Percentiles rank a stretch among this genome's conserved stretches.
These are phyloP conservation scores for Aspergillus sp. DNA, from an alignment of 2,329 filamentous ascomycete genomes.

Conservation along the genomic window DNA sequence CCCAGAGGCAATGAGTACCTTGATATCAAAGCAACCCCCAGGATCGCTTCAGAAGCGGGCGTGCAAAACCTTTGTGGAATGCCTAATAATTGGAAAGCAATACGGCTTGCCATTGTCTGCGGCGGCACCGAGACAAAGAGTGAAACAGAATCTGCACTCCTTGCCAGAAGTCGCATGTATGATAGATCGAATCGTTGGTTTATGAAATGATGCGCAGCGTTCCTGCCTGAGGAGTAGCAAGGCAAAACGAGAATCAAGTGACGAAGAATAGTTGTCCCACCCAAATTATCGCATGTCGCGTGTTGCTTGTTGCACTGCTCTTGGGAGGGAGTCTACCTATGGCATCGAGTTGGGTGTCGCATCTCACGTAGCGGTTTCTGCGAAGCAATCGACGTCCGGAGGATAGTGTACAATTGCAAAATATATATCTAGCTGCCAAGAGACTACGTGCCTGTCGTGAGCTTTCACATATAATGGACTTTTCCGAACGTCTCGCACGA, in stretches of 20 bases:
- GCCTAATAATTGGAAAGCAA: constrained; percentile 5
- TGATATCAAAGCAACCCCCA: constrained; percentile 11
- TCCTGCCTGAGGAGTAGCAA: not conserved
- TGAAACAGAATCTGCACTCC: not conserved
- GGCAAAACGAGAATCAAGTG: not conserved
- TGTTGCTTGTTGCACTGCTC: too few species aligned
- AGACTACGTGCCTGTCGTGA: too few species aligned
- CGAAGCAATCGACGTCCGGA: too few species aligned
- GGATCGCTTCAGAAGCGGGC: constrained; percentile 14
- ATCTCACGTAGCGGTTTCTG: too few species aligned
- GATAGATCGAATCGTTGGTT: not conserved
- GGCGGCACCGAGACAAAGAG: not conserved
- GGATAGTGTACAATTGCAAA: too few species aligned
- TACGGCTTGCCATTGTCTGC: not conserved
- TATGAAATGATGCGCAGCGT: not conserved
- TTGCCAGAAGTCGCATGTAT: not conserved
- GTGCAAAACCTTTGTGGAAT: constrained; percentile 4
- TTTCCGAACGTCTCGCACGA: too few species aligned
- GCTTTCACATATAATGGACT: too few species aligned
- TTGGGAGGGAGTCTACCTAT: too few species aligned
- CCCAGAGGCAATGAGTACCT: constrained; percentile 11
- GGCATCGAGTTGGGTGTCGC: too few species aligned
- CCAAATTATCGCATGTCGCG: too few species aligned
- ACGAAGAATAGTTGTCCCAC: not conserved
- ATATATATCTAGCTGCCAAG: too few species aligned